A percentile compares a stretch with the other conserved stretches of the same genome.
Evolutionary conservation across 2,329 filamentous ascomycete species (phyloP).

Genomic region (Alternaria sp.): DNA sequence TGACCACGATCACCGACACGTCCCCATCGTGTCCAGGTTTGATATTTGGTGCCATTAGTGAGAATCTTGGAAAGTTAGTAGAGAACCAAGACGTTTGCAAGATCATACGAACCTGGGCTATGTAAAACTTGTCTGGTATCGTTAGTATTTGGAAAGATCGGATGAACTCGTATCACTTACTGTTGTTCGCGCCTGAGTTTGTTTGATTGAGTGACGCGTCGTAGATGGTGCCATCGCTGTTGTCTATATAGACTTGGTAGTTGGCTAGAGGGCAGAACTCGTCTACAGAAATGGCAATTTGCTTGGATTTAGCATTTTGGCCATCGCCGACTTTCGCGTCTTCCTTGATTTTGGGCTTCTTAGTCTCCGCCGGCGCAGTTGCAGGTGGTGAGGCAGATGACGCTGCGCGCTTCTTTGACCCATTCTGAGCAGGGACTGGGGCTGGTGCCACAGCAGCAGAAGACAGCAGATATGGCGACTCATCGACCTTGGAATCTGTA

Average conservation of each 20-base stretch:
- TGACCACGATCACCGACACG: conserved; percentile 70
- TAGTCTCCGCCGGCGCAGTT: conserved; percentile 24
- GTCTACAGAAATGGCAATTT: conserved; percentile 59
- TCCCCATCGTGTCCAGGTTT: conserved; percentile 82
- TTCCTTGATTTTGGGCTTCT: conserved; percentile 38
- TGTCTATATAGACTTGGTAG: conserved; percentile 70
- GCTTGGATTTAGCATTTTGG: conserved; percentile 55
- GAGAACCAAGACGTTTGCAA: neutral
- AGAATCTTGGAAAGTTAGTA: conserved; percentile 10
- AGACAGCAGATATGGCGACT: conserved; percentile 50
- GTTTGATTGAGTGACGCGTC: conserved; percentile 84
- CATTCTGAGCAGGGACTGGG: conserved; percentile 23
- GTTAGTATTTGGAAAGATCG: neutral
- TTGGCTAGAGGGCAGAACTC: conserved; percentile 49
- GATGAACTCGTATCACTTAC: neutral
- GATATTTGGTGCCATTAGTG: conserved; percentile 51
- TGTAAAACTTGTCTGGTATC: conserved; percentile 75
- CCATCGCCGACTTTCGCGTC: conserved; percentile 54
- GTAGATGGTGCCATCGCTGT: conserved; percentile 72
- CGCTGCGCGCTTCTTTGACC: conserved; percentile 46
- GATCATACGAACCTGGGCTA: conserved; percentile 65
- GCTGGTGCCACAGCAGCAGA: conserved; percentile 12
- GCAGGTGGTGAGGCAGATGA: conserved; percentile 29
- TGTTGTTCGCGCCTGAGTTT: conserved; percentile 75
- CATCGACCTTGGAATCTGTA: conserved; percentile 47